These are phyloP conservation scores for Isatis lusitanica DNA, from an alignment of 441 rosid species.

Conservation along the genomic window DNA sequence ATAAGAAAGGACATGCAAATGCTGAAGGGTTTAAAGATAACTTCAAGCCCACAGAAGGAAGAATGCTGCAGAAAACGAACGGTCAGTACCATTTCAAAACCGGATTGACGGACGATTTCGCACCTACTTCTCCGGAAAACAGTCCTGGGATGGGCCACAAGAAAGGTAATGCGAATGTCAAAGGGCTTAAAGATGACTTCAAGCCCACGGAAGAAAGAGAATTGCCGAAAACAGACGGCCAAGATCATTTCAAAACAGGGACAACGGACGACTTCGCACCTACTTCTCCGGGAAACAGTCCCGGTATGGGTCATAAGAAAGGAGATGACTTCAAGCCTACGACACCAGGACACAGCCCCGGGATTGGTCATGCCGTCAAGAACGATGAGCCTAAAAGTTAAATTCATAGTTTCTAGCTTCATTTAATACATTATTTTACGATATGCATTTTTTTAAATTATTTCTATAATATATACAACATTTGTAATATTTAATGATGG, in stretches of 20 bases:
- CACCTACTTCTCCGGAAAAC: conserved; percentile 33
- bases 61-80: conserved; percentile 22
- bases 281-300: conserved; percentile 32
- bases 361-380: conserved; percentile 55
- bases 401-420: conserved; percentile 2
- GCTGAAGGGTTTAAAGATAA: neutral
- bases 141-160: conserved; percentile 32
- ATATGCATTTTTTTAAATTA: neutral
- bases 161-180: conserved; percentile 1
- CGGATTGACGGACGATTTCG: conserved; percentile 11
- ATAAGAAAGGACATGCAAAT: neutral
- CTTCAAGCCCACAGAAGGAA: conserved; percentile 40
- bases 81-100: conserved; percentile 12
- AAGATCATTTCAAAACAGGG: conserved; percentile 19
- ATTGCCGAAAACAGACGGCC: neutral
- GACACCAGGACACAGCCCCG: conserved; percentile 76
- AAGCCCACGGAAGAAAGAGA: conserved; percentile 43
- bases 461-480: neutral
- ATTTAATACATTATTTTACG: conserved; percentile 11
- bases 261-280: conserved; percentile 25
- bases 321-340: conserved; percentile 45
- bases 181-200: conserved; percentile 12
- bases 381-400: conserved; percentile 27
- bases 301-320: conserved; percentile 35
- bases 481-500: conserved; percentile 24